Base-by-base conservation (phyloP, 1,284 basidiomycete genomes). In the Moniliophthora roreri region DNA sequence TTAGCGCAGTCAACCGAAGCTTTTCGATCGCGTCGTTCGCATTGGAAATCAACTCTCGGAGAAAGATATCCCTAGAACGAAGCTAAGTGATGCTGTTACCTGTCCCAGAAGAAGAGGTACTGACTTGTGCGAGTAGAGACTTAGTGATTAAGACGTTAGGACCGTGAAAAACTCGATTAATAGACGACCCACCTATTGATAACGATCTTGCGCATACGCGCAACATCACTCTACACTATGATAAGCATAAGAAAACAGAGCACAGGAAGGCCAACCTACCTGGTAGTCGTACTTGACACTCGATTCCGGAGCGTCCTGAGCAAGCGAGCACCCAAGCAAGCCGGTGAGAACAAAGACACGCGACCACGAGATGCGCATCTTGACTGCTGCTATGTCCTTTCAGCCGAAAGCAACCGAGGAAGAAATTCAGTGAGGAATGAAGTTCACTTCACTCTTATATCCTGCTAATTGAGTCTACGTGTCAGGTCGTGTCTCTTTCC, bases 1-100 rank as follows among this genome's bases (percentile, higher is more conserved):
- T 95, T 58, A 98, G 76, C 11, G 91, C 78, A 23, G 84, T 87
- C 35, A 97, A 74, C 23, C 95, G 88, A 45, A 95, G 81, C 70
- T 97, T 98, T 69, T 98, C 95, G 38, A 97, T 76, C 1, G 95
- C 95, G 68, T 98, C 95, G 68, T 96, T 96, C 32, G 93, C 88
- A 66, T 98, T 98, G 10, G 93, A 96, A 54, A 97, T 81, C 45
- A 97, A 77, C 71, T 98, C 95, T 41, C 95, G 90, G 48, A 98
- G 81, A 69, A 96, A 98, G 46, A 97, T 88, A 56, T 96, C 95
- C 62, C 92, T 93, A 61, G 66, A 55, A 34, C 18, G 11, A 32
- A 32, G 13, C 13, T 24, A 1, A 46, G 36, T 41, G 45, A 18
- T 54, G 21, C 26, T 48, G 23, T 54, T 26, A 13, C 4, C 47